Evolutionary conservation across 2,329 filamentous ascomycete species (phyloP).

Genomic region (Cytospora piceicola): DNA sequence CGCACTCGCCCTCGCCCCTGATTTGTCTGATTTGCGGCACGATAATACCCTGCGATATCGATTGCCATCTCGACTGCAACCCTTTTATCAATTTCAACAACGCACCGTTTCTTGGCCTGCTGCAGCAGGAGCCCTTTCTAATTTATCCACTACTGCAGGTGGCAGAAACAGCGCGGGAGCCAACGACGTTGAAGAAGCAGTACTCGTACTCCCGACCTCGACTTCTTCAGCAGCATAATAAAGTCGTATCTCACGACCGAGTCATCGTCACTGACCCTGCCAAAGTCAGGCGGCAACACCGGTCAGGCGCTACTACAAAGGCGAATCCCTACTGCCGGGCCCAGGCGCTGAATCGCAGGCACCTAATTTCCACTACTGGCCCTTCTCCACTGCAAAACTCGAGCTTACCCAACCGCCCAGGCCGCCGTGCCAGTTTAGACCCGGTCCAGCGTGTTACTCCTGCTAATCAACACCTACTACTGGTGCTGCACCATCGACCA

Average conservation of each 20-base stretch:
- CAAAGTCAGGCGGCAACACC: conserved; percentile 10
- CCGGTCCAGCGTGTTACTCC: background rate
- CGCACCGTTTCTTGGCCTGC: background rate
- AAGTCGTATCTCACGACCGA: background rate
- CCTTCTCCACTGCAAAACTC: conserved; percentile 25
- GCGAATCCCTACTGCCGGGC: conserved; percentile 12
- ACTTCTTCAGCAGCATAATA: background rate
- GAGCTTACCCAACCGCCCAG: conserved; percentile 9
- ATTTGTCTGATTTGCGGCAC: background rate
- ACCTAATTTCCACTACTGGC: conserved; percentile 23
- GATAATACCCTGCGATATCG: background rate
- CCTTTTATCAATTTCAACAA: background rate
- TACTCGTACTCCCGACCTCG: background rate
- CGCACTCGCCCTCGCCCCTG: background rate
- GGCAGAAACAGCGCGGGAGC: background rate
- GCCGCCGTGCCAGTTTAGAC: background rate
- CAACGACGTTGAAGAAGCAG: background rate
- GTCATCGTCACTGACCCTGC: background rate
- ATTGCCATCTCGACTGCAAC: background rate
- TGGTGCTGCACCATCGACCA: conserved; percentile 11
- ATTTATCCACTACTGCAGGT: background rate
- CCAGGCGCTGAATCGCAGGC: conserved; percentile 16
- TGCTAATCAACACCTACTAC: conserved; percentile 2
- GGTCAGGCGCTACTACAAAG: conserved; percentile 3
- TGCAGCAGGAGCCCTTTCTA: background rate